These are phyloP conservation scores for Pyrenula aspistea DNA, from an alignment of 495 filamentous ascomycete species.

Conservation along the genomic window DNA sequence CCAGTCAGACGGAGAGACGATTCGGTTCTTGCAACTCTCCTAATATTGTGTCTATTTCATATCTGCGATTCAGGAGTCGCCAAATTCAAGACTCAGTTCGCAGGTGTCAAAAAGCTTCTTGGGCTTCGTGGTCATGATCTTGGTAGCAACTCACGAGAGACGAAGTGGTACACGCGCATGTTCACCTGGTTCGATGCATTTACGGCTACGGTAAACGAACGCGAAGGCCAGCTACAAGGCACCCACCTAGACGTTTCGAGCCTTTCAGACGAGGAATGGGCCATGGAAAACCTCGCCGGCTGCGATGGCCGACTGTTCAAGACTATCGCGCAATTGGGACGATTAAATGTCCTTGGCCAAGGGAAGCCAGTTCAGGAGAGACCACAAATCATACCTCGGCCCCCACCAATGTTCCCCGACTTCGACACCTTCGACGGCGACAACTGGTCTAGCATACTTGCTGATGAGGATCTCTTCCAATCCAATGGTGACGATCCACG, in stretches of 20 bases:
- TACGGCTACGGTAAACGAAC: constrained; percentile 81
- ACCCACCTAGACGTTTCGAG: constrained; percentile 55
- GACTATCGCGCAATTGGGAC: constrained; percentile 63
- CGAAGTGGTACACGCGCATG: constrained; percentile 89
- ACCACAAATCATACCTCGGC: constrained; percentile 11
- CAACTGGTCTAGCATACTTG: constrained; percentile 40
- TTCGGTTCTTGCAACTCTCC: constrained; percentile 75
- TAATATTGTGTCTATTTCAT: constrained; percentile 84
- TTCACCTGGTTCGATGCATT: constrained; percentile 97
- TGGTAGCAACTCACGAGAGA: constrained; percentile 48
- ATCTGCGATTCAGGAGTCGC: constrained; percentile 87
- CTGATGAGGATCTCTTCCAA: constrained; percentile 28
- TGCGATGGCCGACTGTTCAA: constrained; percentile 77
- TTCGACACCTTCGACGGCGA: constrained; percentile 50
- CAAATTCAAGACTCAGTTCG: constrained; percentile 87
- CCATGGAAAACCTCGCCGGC: constrained; percentile 75
- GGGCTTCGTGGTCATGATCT: constrained; percentile 56
- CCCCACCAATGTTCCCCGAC: constrained; percentile 19
- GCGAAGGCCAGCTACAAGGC: constrained; percentile 75
- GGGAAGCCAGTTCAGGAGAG: constrained; percentile 15
- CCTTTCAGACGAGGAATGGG: constrained; percentile 56
- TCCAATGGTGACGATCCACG: constrained; percentile 37
- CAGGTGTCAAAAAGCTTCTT: constrained; percentile 85
- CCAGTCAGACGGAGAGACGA: constrained; percentile 63
- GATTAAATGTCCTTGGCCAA: constrained; percentile 82